phyloP scores from a whole-genome alignment of 148 eudicot genomes.

The Camellia granthamiana region DNA sequence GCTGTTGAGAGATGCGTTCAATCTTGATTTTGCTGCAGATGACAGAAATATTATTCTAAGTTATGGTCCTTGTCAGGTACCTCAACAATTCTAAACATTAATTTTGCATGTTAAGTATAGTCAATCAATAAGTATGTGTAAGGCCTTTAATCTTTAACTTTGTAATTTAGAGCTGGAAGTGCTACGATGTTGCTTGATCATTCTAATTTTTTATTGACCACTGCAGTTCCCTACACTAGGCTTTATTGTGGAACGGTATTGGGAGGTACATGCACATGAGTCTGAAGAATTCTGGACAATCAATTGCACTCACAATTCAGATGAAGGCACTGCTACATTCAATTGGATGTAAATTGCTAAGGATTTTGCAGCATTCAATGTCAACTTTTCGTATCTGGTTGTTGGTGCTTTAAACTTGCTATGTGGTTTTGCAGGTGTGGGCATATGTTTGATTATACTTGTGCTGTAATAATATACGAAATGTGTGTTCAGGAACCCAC shows the following conservation, averaged over 20 bases:
- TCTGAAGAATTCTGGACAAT: slow-evolving; percentile 95
- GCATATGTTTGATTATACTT: slow-evolving; percentile 86
- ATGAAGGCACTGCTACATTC: slow-evolving; percentile 72
- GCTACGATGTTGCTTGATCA: neutral
- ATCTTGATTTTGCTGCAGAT: slow-evolving; percentile 58
- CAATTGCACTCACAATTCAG: slow-evolving; percentile 78
- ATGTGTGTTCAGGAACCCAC: slow-evolving; percentile 89
- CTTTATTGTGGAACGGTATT: slow-evolving; percentile 91
- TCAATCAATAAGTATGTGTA: neutral
- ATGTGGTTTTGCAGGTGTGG: slow-evolving; percentile 67
- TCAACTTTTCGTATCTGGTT: neutral
- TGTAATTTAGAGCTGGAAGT: neutral
- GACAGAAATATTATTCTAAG: slow-evolving; percentile 71
- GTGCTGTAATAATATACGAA: slow-evolving; percentile 78
- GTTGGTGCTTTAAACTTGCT: slow-evolving; percentile 12
- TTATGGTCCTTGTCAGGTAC: slow-evolving; percentile 99
- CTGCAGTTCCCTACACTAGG: slow-evolving; percentile 97
- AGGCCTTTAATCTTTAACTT: neutral
- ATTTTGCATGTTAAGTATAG: neutral
- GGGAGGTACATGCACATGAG: slow-evolving; percentile 95
- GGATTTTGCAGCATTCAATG: slow-evolving; percentile 10
- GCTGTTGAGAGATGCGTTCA: slow-evolving; percentile 87
- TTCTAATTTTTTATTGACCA: slow-evolving; percentile 1
- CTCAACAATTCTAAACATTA: neutral
- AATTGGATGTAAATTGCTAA: slow-evolving; percentile 68